Evolutionary conservation across 2,329 filamentous ascomycete species (phyloP), one percentile per base, ranked within the genome.

Genomic region (Epichloe festucae): DNA sequence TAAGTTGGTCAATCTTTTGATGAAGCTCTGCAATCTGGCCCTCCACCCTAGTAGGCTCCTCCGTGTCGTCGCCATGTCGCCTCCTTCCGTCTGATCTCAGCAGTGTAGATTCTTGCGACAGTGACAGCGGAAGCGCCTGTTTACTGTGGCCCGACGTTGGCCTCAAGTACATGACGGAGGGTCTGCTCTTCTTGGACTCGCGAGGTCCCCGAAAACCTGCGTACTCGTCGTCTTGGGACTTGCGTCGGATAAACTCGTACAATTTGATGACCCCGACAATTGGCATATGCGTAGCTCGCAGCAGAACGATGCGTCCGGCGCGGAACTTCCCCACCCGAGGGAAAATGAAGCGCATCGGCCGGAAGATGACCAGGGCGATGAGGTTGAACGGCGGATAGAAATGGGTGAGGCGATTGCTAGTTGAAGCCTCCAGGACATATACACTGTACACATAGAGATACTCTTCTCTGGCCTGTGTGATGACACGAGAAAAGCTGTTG

Each of bases 401-500:
- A 65, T 85, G 81, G 4, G 81, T 85, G 36, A 85, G 74, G 46
- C 82, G 73, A 58, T 84, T 84, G 59, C 78, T 82, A 42, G 82
- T 85, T 47, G 81, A 84, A 14, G 81, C 81, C 65, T 82, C 76
- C 51, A 82, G 73, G 57, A 82, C 81, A 63, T 82, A 81, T 48
- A 80, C 75, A 57, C 75, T 79, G 66, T 82, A 90, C 60, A 89
- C 81, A 62, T 87, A 89, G 36, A 90, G 74, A 61, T 90, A 90
- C 65, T 91, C 87, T 61, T 89, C 86, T 53, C 74, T 74, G 40
- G 81, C 79, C 57, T 82, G 78, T 48, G 73, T 73, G 59, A 82
- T 82, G 58, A 83, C 75, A 50, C 78, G 75, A 15, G 75, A 78
- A 67, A 89, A 83, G 63, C 81, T 87, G 70, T 88, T 89, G 60